These are phyloP conservation scores for Anisogramma anomala DNA, from an alignment of 2,329 filamentous ascomycete species.

Conservation along the genomic window DNA sequence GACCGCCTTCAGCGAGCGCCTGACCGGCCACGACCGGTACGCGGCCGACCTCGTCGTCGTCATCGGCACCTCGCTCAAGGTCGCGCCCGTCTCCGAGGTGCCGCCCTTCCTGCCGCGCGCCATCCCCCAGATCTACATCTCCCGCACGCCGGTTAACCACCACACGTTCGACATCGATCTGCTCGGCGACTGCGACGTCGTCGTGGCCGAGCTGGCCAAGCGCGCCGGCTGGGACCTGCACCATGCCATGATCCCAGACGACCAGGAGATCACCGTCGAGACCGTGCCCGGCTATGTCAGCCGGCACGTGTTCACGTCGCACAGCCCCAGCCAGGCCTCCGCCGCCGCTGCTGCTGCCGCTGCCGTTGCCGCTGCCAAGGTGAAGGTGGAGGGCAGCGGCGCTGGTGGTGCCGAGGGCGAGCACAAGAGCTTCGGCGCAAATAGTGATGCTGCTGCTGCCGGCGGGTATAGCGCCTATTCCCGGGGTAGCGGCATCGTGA, in stretches of 20 bases:
- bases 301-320: constrained; percentile 30
- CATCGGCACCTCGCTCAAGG: constrained; percentile 91
- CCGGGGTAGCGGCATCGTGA: too few species aligned
- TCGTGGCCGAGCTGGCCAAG: constrained; percentile 76
- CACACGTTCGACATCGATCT: constrained; percentile 95
- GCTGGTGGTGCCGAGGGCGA: neutral
- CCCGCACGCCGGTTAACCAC: constrained; percentile 70
- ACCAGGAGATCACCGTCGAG: constrained; percentile 48
- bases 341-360: neutral
- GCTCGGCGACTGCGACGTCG: constrained; percentile 86
- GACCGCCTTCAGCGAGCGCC: constrained; percentile 65
- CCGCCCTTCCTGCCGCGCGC: constrained; percentile 66
- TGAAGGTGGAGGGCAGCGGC: neutral
- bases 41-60: constrained; percentile 83
- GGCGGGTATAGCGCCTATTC: too few species aligned
- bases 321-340: neutral
- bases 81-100: constrained; percentile 88
- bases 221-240: constrained; percentile 68
- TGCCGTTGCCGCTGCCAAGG: neutral
- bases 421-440: too few species aligned
- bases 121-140: constrained; percentile 85
- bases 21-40: constrained; percentile 71
- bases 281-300: constrained; percentile 35
- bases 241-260: constrained; percentile 71
- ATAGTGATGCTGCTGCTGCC: neutral